Conservation (phyloP, 2,329 filamentous ascomycete genomes). For the Trichoderma atrobrunneum region DNA sequence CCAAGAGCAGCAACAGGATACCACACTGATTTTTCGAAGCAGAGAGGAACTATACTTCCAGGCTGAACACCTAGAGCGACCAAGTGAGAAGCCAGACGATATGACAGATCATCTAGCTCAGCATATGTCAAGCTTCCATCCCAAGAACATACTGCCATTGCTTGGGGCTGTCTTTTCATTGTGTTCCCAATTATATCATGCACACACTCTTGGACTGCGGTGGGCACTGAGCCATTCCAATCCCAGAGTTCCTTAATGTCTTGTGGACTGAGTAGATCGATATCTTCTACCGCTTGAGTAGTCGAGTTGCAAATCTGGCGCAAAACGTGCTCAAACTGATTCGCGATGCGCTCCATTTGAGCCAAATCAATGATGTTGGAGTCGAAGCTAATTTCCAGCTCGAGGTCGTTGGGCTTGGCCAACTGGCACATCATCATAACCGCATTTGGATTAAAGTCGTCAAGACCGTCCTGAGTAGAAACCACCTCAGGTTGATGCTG, state of each 20-base stretch:
- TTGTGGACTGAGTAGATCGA: slow-evolving; percentile 17
- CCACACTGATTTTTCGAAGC: slow-evolving; percentile 29
- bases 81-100: slow-evolving; percentile 20
- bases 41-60: slow-evolving; percentile 26
- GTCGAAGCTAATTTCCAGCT: slow-evolving; percentile 18
- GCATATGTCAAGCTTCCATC: slow-evolving; percentile 39
- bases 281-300: slow-evolving; percentile 10
- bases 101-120: slow-evolving; percentile 30
- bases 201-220: slow-evolving; percentile 22
- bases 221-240: slow-evolving; percentile 22
- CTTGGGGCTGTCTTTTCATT: slow-evolving; percentile 20
- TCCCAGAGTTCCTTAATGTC: slow-evolving; percentile 25
- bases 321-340: slow-evolving; percentile 19
- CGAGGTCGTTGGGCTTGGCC: background rate
- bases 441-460: slow-evolving; percentile 5
- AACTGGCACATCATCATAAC: slow-evolving; percentile 8
- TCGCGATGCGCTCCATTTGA: slow-evolving; percentile 15
- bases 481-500: background rate
- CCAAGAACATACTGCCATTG: slow-evolving; percentile 27
- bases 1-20: slow-evolving; percentile 26
- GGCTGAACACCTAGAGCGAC: slow-evolving; percentile 26
- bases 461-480: background rate
- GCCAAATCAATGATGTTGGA: slow-evolving; percentile 8
- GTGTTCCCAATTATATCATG: slow-evolving; percentile 21
- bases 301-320: slow-evolving; percentile 6